Conservation (phyloP, 805 yeast genomes). For the Kodamaea neixiangensis region DNA sequence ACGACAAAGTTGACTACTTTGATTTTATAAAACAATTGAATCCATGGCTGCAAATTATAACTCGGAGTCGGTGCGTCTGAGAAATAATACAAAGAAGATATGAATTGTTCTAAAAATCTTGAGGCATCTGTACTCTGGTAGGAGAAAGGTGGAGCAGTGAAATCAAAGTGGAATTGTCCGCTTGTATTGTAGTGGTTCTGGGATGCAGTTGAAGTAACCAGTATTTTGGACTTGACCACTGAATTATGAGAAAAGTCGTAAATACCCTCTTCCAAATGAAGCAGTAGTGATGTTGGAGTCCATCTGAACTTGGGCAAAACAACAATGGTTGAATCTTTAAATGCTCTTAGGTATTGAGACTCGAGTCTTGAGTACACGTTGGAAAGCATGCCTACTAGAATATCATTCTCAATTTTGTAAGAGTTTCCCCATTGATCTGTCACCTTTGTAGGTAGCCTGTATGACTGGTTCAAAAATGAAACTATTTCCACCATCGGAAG, state of each 20-base stretch:
- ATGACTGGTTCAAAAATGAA: background rate
- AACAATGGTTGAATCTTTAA: constrained; percentile 18
- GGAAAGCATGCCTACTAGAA: constrained; percentile 12
- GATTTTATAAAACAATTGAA: constrained; percentile 4
- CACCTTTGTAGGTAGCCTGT: background rate
- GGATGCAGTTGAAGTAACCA: background rate
- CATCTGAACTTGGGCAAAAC: constrained; percentile 19
- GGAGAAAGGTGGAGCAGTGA: background rate
- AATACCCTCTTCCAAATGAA: constrained; percentile 15
- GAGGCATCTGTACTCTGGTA: background rate
- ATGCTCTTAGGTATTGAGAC: constrained; percentile 15
- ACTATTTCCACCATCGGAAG: constrained; percentile 1
- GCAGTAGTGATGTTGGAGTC: constrained; percentile 8
- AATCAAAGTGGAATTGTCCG: background rate
- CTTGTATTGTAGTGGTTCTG: background rate
- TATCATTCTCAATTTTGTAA: background rate
- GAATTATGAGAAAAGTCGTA: constrained; percentile 8
- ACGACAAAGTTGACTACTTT: constrained; percentile 18
- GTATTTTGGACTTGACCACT: background rate
- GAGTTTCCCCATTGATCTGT: background rate
- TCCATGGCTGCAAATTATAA: constrained; percentile 12
- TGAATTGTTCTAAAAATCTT: background rate
- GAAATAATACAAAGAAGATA: background rate
- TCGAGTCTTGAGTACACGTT: constrained; percentile 24
- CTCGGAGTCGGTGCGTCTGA: constrained; percentile 8